phyloP scores from a whole-genome alignment of 2,329 filamentous ascomycete species.

The Stromatinia cepivora region DNA sequence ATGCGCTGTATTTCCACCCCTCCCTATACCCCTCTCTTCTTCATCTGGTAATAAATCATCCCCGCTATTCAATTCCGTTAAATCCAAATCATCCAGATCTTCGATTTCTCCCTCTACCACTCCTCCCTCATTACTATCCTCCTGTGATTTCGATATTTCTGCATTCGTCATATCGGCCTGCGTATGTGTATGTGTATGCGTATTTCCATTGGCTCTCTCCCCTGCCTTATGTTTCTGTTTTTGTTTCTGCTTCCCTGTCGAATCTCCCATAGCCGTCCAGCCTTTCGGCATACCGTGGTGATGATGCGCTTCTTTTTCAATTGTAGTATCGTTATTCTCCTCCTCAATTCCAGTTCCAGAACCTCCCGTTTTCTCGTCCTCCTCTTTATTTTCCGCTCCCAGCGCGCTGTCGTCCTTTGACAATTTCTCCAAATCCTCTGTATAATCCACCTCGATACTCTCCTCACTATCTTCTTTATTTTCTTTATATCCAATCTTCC shows the following conservation, averaged over 20 bases:
- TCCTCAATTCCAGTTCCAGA: neutral
- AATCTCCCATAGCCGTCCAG: constrained; percentile 12
- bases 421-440: neutral
- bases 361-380: neutral
- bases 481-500: neutral
- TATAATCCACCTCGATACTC: neutral
- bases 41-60: constrained; percentile 37
- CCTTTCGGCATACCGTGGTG: constrained; percentile 9
- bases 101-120: constrained; percentile 24
- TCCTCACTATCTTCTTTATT: neutral
- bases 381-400: neutral
- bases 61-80: constrained; percentile 37
- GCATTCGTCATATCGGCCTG: constrained; percentile 25
- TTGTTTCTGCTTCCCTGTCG: neutral
- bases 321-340: neutral
- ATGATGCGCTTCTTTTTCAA: constrained; percentile 6
- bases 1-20: constrained; percentile 11
- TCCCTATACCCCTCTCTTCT: constrained; percentile 24
- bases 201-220: neutral
- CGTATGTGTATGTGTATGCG: constrained; percentile 9
- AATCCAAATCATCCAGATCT: constrained; percentile 29
- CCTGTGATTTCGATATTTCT: constrained; percentile 28
- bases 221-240: neutral
- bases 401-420: neutral
- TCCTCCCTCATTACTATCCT: constrained; percentile 24